Evolutionary conservation across 768 basidiomycete species (phyloP).

Genomic region (Hysterangium stoloniferum): DNA sequence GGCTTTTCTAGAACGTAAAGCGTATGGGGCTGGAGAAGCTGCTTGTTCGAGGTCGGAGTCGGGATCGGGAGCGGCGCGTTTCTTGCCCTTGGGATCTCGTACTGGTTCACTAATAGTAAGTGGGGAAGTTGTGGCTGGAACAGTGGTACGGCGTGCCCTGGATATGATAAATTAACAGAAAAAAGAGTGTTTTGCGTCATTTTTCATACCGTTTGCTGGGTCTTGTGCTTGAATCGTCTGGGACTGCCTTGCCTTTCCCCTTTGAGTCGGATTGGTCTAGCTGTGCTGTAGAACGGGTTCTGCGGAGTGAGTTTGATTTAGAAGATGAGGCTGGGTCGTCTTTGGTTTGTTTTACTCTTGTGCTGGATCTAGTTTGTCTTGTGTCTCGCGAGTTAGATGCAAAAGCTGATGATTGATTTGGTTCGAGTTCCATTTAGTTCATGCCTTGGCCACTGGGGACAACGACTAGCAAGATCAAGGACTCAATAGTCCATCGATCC

Average conservation of each 20-base stretch:
- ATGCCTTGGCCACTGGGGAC: conserved; percentile 11
- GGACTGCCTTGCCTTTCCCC: conserved; percentile 1
- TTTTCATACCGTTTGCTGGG: conserved; percentile 2
- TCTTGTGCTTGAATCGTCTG: conserved; percentile 3
- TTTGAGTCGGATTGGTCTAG: conserved; percentile 9
- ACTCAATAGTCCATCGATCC: conserved; percentile 10
- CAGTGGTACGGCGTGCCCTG: conserved; percentile 56
- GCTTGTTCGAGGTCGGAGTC: conserved; percentile 54
- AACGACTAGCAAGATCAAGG: conserved; percentile 3
- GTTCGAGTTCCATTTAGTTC: conserved; percentile 14
- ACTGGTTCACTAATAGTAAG: conserved; percentile 70
- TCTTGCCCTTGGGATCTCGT: conserved; percentile 84
- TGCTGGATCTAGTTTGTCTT: conserved; percentile 9
- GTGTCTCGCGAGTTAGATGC: conserved; percentile 8
- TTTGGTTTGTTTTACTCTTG: conserved; percentile 5
- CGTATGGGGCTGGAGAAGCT: conserved; percentile 49
- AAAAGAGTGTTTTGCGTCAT: neutral
- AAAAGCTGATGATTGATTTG: conserved; percentile 9
- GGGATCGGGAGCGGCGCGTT: conserved; percentile 73
- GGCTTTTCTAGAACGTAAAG: conserved; percentile 45
- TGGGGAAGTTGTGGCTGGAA: conserved; percentile 31
- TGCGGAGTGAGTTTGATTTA: neutral
- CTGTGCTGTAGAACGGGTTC: conserved; percentile 10
- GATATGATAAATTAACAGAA: neutral
- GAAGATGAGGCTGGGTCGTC: conserved; percentile 2